Conservation (phyloP, 345 rosid species). For the Gossypium raimondii region DNA sequence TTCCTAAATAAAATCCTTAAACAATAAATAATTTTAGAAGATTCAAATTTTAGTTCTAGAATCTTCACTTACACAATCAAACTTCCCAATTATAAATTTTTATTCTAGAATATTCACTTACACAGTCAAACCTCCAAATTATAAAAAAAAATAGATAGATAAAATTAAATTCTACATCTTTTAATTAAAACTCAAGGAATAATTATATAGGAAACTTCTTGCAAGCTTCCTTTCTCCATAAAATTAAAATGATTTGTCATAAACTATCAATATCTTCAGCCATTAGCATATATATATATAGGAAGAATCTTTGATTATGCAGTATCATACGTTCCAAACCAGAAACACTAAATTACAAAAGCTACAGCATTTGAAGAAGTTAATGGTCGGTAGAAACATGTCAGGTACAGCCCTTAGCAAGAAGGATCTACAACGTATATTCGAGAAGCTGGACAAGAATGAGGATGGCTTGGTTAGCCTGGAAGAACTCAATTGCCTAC, state of each 20-base stretch:
- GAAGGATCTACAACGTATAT: slow-evolving; percentile 53
- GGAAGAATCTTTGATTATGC: background rate
- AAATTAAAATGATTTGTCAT: background rate
- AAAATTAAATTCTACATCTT: too few relatives aligned
- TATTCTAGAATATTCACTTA: too few relatives aligned
- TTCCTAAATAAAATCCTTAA: too few relatives aligned
- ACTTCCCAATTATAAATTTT: too few relatives aligned
- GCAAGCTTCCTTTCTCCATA: background rate
- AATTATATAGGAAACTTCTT: background rate
- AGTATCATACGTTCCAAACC: background rate
- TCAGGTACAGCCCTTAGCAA: slow-evolving; percentile 27
- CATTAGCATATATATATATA: background rate
- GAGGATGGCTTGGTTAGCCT: slow-evolving; percentile 57
- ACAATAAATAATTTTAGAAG: too few relatives aligned
- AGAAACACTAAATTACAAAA: background rate
- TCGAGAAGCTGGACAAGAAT: slow-evolving; percentile 65
- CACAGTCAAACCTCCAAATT: too few relatives aligned
- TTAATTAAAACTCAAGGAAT: too few relatives aligned
- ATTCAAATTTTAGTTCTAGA: too few relatives aligned
- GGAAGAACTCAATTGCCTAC: slow-evolving; percentile 72
- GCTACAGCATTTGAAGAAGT: background rate
- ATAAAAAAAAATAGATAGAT: too few relatives aligned
- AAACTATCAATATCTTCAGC: background rate
- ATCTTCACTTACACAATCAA: too few relatives aligned
- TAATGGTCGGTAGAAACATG: slow-evolving; percentile 22